Evolutionary conservation across 306 rosid genomes (phyloP).

Genomic region (Castanopsis chinensis): DNA sequence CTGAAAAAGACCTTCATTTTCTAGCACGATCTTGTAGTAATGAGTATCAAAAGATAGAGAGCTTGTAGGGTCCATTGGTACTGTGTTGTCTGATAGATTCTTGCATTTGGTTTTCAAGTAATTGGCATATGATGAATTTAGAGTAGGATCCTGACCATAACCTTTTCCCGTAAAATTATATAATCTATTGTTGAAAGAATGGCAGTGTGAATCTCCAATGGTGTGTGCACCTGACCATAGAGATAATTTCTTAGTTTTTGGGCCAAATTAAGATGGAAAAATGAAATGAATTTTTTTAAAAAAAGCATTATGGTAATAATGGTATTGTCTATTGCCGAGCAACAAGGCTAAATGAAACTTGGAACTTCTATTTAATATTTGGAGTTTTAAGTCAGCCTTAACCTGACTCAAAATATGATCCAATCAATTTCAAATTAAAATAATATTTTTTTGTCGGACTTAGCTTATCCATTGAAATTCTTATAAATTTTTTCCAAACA

Average conservation of each 20-base stretch:
- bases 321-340: too few species aligned
- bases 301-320: too few species aligned
- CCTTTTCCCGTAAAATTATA: slow-evolving; percentile 60
- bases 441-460: too few species aligned
- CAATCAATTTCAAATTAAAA: too few species aligned
- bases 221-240: slow-evolving; percentile 20
- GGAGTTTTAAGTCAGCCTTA: too few species aligned
- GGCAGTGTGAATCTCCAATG: slow-evolving; percentile 39
- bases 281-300: too few species aligned
- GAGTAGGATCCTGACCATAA: slow-evolving; percentile 50
- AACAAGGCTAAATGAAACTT: too few species aligned
- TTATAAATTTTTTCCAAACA: too few species aligned
- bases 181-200: slow-evolving; percentile 20
- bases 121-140: slow-evolving; percentile 30
- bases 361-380: too few species aligned
- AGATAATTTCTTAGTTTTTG: neutral
- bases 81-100: slow-evolving; percentile 19
- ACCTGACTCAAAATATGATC: too few species aligned
- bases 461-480: too few species aligned
- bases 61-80: slow-evolving; percentile 47
- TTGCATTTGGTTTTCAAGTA: slow-evolving; percentile 34
- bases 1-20: slow-evolving; percentile 44
- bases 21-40: slow-evolving; percentile 37
- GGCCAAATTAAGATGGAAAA: neutral
- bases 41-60: slow-evolving; percentile 33